Base-by-base conservation (phyloP, 2,329 filamentous ascomycete genomes). In the Xylaria arbuscula region DNA sequence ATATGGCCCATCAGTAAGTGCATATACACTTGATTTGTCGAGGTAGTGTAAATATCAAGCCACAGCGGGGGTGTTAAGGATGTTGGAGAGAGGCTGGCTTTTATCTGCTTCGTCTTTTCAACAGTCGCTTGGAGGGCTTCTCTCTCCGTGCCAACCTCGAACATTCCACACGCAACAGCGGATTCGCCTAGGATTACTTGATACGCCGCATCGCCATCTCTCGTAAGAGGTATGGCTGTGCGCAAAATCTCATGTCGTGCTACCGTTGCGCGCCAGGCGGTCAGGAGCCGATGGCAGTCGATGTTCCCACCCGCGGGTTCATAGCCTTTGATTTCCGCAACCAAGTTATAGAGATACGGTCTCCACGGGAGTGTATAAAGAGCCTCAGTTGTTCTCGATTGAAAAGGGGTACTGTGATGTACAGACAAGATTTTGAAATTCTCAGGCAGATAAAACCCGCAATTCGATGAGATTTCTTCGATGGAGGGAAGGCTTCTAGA, bases 1-100 rank as follows among this genome's bases (percentile, higher is more conserved):
- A 64, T 65, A 8, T 65, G 62, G n/a, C 62, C 62, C 47, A 65
- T 59, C 17, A 59, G 47, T 4, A 65, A 59, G 36, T 65, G 55
- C 62, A 65, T 47, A 13, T 65, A 54, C 15, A 59, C 55, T 54
- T 65, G 45, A 24, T 47, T 54, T 15, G 62, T 54, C 15, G 47
- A 48, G 38, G 48, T 65, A 28, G 13, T 40, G 48, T 40, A 53
- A 19, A 61, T 19, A 38, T 50, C 15, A 22, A 61, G 58, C 47
- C 47, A 53, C 15, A 61, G 47, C 15, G 58, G 34, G 2, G 58
- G 32, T 7, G 47, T 61, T 42, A 53, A 9, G 22, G 34, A 24
- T 53, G 53, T 53, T 22, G n/a, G 32, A 3, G 58, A 61, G 36
- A 61, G 34, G 32, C 34, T 53, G 32, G 58, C 47, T 40, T 28